Evolutionary conservation across 1,284 basidiomycete species (phyloP).

Genomic region (Flammula alnicola): DNA sequence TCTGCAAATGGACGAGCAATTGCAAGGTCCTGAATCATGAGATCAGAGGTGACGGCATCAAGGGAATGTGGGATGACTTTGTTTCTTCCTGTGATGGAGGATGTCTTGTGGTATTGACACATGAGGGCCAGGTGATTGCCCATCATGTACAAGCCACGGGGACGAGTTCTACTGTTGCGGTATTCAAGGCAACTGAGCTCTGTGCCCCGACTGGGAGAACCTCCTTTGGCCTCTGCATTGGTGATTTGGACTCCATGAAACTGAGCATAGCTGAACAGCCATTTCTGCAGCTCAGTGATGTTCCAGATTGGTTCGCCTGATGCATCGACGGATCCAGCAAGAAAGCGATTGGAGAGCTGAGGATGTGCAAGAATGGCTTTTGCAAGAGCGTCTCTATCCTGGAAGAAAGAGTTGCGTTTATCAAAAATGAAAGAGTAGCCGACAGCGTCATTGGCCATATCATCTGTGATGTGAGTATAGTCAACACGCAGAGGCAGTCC

Average conservation of each 20-base stretch:
- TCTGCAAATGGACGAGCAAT: slow-evolving; percentile 31
- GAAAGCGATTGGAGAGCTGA: background rate
- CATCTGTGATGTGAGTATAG: background rate
- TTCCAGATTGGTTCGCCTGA: slow-evolving; percentile 12
- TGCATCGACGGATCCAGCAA: background rate
- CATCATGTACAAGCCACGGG: slow-evolving; percentile 23
- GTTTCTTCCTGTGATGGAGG: slow-evolving; percentile 20
- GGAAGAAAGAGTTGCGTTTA: background rate
- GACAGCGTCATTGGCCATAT: background rate
- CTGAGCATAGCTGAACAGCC: slow-evolving; percentile 10
- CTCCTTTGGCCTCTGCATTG: slow-evolving; percentile 20
- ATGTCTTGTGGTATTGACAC: slow-evolving; percentile 32
- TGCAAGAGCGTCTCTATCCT: background rate
- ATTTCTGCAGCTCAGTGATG: background rate
- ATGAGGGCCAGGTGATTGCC: slow-evolving; percentile 25
- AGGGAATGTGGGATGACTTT: slow-evolving; percentile 36
- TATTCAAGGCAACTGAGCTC: slow-evolving; percentile 27
- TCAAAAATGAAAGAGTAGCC: background rate
- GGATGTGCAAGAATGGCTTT: slow-evolving; percentile 1
- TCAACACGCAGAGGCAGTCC: background rate
- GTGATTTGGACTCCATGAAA: slow-evolving; percentile 18
- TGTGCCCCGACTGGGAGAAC: slow-evolving; percentile 26
- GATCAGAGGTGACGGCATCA: slow-evolving; percentile 24
- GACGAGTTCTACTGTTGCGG: slow-evolving; percentile 17
- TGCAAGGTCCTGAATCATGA: slow-evolving; percentile 33